Conservation (phyloP, 805 yeast genomes). For the Starmera dryadoides region DNA sequence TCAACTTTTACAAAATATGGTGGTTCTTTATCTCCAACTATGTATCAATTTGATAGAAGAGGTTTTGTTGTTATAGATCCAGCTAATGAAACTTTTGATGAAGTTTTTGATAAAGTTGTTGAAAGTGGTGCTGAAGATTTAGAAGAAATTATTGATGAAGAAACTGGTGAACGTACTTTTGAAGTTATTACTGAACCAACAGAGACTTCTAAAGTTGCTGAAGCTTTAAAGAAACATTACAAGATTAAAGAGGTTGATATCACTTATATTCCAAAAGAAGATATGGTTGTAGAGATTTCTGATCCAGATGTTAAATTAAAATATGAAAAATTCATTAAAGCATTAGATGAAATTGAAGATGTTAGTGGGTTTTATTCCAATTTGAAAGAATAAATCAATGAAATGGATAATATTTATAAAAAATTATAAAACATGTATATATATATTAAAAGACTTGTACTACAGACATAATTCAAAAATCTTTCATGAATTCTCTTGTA, state of each 20-base stretch:
- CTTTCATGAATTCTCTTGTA: not conserved
- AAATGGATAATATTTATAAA: too few relatives aligned
- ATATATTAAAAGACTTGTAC: too few relatives aligned
- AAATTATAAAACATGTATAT: not conserved
- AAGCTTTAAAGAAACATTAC: slow-evolving; percentile 43
- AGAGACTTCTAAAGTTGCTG: slow-evolving; percentile 56
- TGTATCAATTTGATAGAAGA: slow-evolving; percentile 66
- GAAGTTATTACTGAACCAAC: slow-evolving; percentile 58
- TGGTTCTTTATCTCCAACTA: slow-evolving; percentile 68
- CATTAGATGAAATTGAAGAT: slow-evolving; percentile 76
- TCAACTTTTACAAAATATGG: slow-evolving; percentile 66
- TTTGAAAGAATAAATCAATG: slow-evolving; percentile 28
- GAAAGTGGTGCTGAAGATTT: slow-evolving; percentile 81
- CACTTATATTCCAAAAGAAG: slow-evolving; percentile 57
- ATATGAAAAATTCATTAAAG: slow-evolving; percentile 48
- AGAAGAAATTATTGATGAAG: slow-evolving; percentile 33
- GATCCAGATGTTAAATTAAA: slow-evolving; percentile 44
- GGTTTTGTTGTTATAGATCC: slow-evolving; percentile 62
- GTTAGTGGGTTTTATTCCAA: slow-evolving; percentile 77
- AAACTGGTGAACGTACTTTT: slow-evolving; percentile 19
- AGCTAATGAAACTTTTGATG: slow-evolving; percentile 42
- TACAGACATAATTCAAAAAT: too few relatives aligned
- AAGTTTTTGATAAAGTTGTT: slow-evolving; percentile 63
- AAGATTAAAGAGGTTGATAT: slow-evolving; percentile 66
- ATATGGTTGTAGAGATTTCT: slow-evolving; percentile 46